Percentiles rank a stretch among this genome's conserved stretches.
Conservation (phyloP, 2,329 filamentous ascomycete species). For the Elsinoe perseae region DNA sequence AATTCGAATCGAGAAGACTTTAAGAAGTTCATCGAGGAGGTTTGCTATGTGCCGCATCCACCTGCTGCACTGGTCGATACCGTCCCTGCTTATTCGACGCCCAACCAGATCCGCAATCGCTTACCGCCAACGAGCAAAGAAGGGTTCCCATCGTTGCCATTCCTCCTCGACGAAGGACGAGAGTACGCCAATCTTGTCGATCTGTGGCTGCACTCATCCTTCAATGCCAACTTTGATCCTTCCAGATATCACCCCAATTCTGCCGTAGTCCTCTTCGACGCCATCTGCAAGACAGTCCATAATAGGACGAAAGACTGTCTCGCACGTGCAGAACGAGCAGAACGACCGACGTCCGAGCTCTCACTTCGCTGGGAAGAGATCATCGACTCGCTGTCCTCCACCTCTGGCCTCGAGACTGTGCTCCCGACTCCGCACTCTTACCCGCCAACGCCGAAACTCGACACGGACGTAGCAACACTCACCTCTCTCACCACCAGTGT, state of each 20-base stretch:
- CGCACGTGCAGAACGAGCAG: constrained; percentile 45
- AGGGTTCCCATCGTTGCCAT: constrained; percentile 87
- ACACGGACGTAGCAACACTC: constrained; percentile 21
- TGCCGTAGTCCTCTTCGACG: constrained; percentile 36
- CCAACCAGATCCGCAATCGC: constrained; percentile 78
- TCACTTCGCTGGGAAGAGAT: constrained; percentile 48
- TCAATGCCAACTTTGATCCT: constrained; percentile 13
- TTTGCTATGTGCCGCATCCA: constrained; percentile 64
- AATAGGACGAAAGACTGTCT: constrained; percentile 44
- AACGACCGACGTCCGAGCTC: constrained; percentile 42
- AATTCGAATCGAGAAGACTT: constrained; percentile 67
- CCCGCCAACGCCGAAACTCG: constrained; percentile 24
- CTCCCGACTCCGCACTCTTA: constrained; percentile 18
- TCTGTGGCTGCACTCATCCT: constrained; percentile 59
- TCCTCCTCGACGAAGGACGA: constrained; percentile 80
- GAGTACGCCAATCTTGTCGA: constrained; percentile 78
- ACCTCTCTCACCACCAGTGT: constrained; percentile 15
- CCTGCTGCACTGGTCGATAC: constrained; percentile 12
- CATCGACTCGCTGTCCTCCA: constrained; percentile 37
- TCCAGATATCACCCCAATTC: neutral
- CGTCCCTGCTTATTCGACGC: constrained; percentile 76
- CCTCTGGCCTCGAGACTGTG: constrained; percentile 20
- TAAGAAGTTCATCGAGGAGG: constrained; percentile 76
- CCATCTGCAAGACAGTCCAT: constrained; percentile 41
- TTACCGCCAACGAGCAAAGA: constrained; percentile 74